Evolutionary conservation across 345 rosid species (phyloP).

Genomic region (Pelargonium nanum): DNA sequence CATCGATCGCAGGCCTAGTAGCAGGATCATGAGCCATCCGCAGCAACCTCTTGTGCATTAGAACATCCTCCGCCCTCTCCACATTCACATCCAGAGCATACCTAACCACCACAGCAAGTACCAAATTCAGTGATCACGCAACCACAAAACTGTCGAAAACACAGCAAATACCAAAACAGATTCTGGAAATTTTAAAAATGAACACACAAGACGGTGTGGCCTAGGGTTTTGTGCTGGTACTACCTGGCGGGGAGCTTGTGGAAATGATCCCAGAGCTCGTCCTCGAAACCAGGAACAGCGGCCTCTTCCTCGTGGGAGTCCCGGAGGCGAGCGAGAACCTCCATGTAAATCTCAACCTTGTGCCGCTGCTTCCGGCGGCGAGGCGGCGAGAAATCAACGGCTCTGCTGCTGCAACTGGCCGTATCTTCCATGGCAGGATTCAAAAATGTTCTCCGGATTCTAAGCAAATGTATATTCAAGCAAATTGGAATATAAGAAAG

Average conservation of each 20-base stretch:
- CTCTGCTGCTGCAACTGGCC: constrained; percentile 50
- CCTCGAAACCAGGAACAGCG: constrained; percentile 35
- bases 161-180: not conserved
- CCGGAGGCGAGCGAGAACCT: constrained; percentile 36
- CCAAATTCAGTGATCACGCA: not conserved
- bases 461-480: not conserved
- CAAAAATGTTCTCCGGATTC: not conserved
- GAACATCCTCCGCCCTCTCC: constrained; percentile 56
- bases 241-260: constrained; percentile 45
- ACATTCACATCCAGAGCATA: constrained; percentile 57
- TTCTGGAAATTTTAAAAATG: too few relatives aligned
- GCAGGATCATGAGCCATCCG: constrained; percentile 36
- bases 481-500: not conserved
- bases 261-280: constrained; percentile 56
- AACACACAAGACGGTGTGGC: not conserved
- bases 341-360: constrained; percentile 35
- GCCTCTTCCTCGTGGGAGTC: constrained; percentile 31
- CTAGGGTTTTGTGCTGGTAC: not conserved
- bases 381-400: constrained; percentile 22
- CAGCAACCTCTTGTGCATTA: constrained; percentile 53
- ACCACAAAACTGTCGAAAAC: not conserved
- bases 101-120: constrained; percentile 15
- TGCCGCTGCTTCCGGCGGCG: constrained; percentile 27
- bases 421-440: constrained; percentile 31
- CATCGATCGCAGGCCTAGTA: constrained; percentile 51